Percentiles rank a stretch among this genome's conserved stretches.
phyloP scores from a whole-genome alignment of 495 filamentous ascomycete species.

The Aspergillus leporis region DNA sequence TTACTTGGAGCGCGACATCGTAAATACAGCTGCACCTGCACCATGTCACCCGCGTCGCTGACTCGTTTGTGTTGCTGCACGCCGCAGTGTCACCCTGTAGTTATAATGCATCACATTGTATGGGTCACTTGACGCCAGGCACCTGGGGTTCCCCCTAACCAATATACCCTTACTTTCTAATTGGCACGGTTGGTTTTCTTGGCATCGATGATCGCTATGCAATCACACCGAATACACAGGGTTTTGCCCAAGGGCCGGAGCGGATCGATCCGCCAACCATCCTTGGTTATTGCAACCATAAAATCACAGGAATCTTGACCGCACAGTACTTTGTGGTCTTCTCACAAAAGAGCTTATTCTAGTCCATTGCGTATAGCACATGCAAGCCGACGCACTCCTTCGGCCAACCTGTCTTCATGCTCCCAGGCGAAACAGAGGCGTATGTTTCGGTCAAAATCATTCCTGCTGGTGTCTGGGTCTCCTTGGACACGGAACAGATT shows the following conservation, averaged over 20 bases:
- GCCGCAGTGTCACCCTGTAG: neutral
- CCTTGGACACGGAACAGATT: conserved; percentile 66
- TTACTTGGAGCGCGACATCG: no score
- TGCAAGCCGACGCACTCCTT: conserved; percentile 54
- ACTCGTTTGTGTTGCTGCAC: neutral
- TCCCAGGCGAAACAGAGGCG: conserved; percentile 79
- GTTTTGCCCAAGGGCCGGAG: neutral
- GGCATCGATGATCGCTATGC: neutral
- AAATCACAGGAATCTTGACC: neutral
- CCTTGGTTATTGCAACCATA: conserved; percentile 5
- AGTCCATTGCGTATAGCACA: neutral
- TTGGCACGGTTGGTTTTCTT: neutral
- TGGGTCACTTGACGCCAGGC: neutral
- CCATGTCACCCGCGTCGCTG: neutral
- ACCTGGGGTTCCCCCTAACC: neutral
- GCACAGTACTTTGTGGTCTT: neutral
- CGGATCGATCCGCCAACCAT: conserved; percentile 6
- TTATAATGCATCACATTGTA: neutral
- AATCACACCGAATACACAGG: neutral
- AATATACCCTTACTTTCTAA: neutral
- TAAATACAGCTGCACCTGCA: neutral
- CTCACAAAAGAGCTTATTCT: neutral
- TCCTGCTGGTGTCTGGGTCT: conserved; percentile 40
- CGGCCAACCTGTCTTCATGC: conserved; percentile 62
- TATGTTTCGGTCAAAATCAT: conserved; percentile 54